Base-by-base conservation (phyloP, 805 yeast species). In the Cyberlindnera americana region DNA sequence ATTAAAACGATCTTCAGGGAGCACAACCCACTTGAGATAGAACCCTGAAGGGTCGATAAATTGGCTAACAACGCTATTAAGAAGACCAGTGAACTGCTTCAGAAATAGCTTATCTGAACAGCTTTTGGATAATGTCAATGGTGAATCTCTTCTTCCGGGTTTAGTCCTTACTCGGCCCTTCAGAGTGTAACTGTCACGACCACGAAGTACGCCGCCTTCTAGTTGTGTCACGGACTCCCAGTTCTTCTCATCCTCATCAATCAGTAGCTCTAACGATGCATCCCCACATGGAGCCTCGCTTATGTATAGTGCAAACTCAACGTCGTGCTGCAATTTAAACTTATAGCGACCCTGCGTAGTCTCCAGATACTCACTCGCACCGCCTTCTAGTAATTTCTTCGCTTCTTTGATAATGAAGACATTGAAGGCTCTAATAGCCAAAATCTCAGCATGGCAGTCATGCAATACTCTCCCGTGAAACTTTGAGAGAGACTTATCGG, bases 271-370 rank as follows among this genome's bases (percentile, higher is more conserved):
- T 77, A 88, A 74, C 6, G 95, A 82, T 1, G 86, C 80, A 57
- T 90, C 97, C 1, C 98, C 98, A 65, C 98, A 90, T 0, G 97
- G 97, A 0, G 81, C 68, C 46, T 84, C 93, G 10, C 90, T 77
- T 6, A 84, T 65, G 44, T 77, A 81, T 47, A 88, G 56, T 0
- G 79, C 81, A 39, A 88, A 59, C 35, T 66, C 54, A 32, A 74
- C 57, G 3, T 61, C 64, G 0, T 47, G 37, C 30, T 61, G 71
- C 35, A 77, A 36, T 19, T 27, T 43, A 43, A 51, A 77, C 27
- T 41, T 29, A 4, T n/a, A 35, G 2, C 9, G 18, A 9, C 19
- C 27, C 9, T n/a, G 25, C 10, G 18, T 26, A 6, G 5, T 12
- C 21, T 37, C 34, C 28, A 53, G 7, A 27, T 46, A 44, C 3